phyloP scores from a whole-genome alignment of 192 early-diverging fungal species.

The Radiomyces spectabilis region DNA sequence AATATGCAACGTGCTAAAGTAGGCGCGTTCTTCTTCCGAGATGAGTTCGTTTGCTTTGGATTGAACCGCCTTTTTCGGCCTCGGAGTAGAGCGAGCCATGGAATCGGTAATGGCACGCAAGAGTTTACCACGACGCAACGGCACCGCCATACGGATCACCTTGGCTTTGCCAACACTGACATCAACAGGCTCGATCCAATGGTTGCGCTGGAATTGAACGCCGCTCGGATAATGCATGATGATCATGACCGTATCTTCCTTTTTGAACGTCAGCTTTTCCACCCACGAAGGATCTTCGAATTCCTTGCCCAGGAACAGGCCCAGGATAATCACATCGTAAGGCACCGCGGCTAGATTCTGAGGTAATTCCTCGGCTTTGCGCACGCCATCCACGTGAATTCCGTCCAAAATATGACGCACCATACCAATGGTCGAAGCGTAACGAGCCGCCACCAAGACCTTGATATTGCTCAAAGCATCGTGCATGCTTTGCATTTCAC shows the following conservation, averaged over 20 bases:
- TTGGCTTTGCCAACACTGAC: too few relatives aligned
- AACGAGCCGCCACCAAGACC: slow-evolving; percentile 8
- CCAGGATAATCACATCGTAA: slow-evolving; percentile 21
- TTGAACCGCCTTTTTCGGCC: slow-evolving; percentile 17
- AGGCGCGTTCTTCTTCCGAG: slow-evolving; percentile 26
- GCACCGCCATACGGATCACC: slow-evolving; percentile 28
- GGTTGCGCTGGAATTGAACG: not conserved
- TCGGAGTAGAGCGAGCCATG: slow-evolving; percentile 19
- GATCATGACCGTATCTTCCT: slow-evolving; percentile 4
- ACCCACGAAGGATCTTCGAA: slow-evolving; percentile 6
- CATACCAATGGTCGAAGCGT: slow-evolving; percentile 11
- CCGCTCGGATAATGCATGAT: slow-evolving; percentile 19
- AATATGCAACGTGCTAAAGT: slow-evolving; percentile 33
- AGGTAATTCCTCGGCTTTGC: slow-evolving; percentile 1
- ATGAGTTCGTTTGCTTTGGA: slow-evolving; percentile 22
- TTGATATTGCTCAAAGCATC: too few relatives aligned
- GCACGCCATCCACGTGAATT: slow-evolving; percentile 2
- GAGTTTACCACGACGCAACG: slow-evolving; percentile 35
- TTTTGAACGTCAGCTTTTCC: not conserved
- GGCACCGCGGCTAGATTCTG: not conserved
- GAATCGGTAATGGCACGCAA: slow-evolving; percentile 32
- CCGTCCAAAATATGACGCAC: slow-evolving; percentile 8
- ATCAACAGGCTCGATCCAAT: not conserved
- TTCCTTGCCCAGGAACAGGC: slow-evolving; percentile 8
- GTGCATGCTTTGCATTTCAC: too few relatives aligned